Conservation (phyloP, 2,329 filamentous ascomycete species). For the Thielaviopsis populi region DNA sequence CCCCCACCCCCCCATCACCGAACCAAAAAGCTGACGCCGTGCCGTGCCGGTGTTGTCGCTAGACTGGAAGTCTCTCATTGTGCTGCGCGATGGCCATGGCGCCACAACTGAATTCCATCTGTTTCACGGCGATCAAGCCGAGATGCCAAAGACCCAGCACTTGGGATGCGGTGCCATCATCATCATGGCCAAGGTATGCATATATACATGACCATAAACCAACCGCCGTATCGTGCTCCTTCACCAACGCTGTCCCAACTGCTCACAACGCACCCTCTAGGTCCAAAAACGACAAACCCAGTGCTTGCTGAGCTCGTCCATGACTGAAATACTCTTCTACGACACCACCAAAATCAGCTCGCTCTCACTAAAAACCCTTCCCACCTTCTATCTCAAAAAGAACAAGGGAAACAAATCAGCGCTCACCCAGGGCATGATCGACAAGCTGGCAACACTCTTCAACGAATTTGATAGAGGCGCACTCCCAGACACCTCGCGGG, state of each 20-base stretch:
- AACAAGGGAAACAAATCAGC: neutral
- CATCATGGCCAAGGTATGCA: neutral
- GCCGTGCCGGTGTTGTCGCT: neutral
- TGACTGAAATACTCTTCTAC: neutral
- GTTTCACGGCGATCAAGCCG: neutral
- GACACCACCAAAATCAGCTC: neutral
- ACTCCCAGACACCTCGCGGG: neutral
- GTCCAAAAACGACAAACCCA: neutral
- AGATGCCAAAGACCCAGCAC: neutral
- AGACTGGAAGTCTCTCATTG: neutral
- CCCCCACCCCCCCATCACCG: too few relatives aligned
- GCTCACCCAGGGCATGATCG: neutral
- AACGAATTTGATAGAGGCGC: neutral
- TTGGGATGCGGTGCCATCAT: neutral
- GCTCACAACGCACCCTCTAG: neutral
- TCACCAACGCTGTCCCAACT: neutral
- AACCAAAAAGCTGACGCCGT: constrained; percentile 3
- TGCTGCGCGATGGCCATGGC: neutral
- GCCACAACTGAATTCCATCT: neutral
- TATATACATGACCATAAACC: neutral
- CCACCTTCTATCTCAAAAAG: neutral
- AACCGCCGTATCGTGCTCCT: neutral
- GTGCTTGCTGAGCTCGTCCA: neutral
- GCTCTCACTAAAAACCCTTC: neutral
- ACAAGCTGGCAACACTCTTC: neutral